phyloP scores from a whole-genome alignment of 1,284 basidiomycete genomes.

The Anthracocystis walkeri region DNA sequence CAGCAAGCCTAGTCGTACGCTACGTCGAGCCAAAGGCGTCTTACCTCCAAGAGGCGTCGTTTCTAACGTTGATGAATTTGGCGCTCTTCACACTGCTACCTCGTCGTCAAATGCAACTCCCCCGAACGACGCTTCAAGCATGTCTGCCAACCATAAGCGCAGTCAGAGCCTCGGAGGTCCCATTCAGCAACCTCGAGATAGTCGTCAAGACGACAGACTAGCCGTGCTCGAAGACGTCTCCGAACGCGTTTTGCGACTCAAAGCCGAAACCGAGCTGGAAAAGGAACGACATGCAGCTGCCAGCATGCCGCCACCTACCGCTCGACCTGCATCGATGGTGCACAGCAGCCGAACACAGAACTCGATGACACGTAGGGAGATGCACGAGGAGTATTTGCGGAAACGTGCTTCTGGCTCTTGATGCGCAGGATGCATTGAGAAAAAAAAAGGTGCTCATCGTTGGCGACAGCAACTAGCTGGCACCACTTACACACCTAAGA shows the following conservation, averaged over 20 bases:
- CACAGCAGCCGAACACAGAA: conserved; percentile 13
- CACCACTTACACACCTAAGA: background rate
- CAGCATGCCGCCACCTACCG: conserved; percentile 30
- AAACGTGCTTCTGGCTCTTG: conserved; percentile 14
- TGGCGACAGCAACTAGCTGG: background rate
- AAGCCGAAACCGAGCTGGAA: conserved; percentile 27
- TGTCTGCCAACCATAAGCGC: background rate
- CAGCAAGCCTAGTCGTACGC: conserved; percentile 11
- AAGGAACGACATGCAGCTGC: conserved; percentile 23
- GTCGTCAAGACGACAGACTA: conserved; percentile 24
- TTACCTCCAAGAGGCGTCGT: conserved; percentile 25
- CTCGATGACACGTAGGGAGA: conserved; percentile 28
- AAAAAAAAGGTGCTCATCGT: background rate
- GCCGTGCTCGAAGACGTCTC: conserved; percentile 43
- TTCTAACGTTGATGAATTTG: conserved; percentile 21
- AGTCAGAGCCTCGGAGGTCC: background rate
- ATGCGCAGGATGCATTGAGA: background rate
- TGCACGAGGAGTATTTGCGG: conserved; percentile 38
- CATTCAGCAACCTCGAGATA: background rate
- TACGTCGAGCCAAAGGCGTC: conserved; percentile 22
- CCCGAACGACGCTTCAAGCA: background rate
- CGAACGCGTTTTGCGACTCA: conserved; percentile 26
- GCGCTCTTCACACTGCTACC: conserved; percentile 5
- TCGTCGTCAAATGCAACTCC: background rate
- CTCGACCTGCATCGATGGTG: conserved; percentile 5